Evolutionary conservation across 2,329 filamentous ascomycete genomes (phyloP), one percentile per base, ranked within the genome.

Genomic region (Thielaviopsis ethacetica): DNA sequence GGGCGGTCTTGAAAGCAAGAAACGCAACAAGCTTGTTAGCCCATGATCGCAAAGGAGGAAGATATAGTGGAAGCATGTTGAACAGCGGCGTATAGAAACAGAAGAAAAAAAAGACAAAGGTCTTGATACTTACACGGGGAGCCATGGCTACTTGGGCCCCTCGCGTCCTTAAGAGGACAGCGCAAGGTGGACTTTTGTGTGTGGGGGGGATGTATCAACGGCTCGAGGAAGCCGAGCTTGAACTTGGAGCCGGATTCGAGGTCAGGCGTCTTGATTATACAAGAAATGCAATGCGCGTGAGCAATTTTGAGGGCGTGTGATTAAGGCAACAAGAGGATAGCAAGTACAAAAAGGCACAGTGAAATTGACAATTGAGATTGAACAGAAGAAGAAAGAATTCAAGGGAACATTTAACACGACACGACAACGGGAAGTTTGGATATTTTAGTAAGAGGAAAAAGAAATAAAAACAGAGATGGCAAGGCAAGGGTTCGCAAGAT

Each of bases 1-100:
- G 41, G 56, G 51, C 47, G 47, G 56, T 56, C 59, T 61, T 52
- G 12, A 56, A 15, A 38, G 51, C 44, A 22, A 59, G 26, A 50
- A 50, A 19, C 21, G 49, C 24, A 34, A 24, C 57, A 34, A 59
- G 22, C 52, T 54, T 57, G 49, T 53, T 54, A 56, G 56, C 54
- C 51, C 49, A 54, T 57, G 54, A 34, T 22, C 21, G 34, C 24
- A 53, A 27, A 26, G 26, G 55, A 38, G 26, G 55, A 50, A 51
- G 4, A 59, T 58, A 58, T 17, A 44, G 19, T 26, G 44, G 44
- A 24, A 21, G 24, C 57, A 59, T 59, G n/a, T 10, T 59, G 24
- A 12, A 30, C 10, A 30, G 19, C n/a, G 24, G 22, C 17, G 50
- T 7, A 52, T 22, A 52, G 4, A 26, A 24, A 15, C 10, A 21